Evolutionary conservation across 1,284 basidiomycete genomes (phyloP), one percentile per base, ranked within the genome.

Genomic region (Anthracocystis panici-leucophaei): DNA sequence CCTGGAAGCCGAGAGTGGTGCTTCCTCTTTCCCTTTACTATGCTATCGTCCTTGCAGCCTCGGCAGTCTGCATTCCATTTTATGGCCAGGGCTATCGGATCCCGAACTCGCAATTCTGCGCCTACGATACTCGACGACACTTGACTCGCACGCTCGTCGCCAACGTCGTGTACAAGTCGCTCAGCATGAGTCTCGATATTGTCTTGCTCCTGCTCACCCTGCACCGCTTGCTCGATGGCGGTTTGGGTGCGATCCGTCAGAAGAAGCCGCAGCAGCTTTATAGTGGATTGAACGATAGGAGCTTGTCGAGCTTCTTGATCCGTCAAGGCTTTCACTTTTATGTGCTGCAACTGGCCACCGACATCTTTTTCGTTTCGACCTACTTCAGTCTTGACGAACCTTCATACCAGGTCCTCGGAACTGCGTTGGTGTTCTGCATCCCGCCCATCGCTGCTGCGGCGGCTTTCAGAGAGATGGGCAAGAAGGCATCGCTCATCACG

Each of bases 301-400:
- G 56, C 25, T 46, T 77, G 8, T 69, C 75, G 2, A 51, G 52
- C 52, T 70, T 70, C 57, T 44, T 77, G 5, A 42, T 74, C 27
- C 65, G 70, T 11, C 75, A 77, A 58, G 66, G 75, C 11, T 57
- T 72, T 46, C 68, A 66, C 25, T 75, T 75, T 49, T 78, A 68
- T 56, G 53, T 55, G 7, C 48, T 76, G 6, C 55, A 62, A 25
- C 23, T 66, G 20, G 23, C 25, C 18, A 61, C 66, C 53, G 73
- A 75, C 40, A 57, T 78, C 40, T 57, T 72, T 23, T 70, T 66
- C 58, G 38, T 77, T 27, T 38, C 58, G 8, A 60, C 66, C 33
- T 77, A 66, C 60, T 73, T 63, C 40, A 44, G 31, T n/a, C 16
- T 62, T n/a, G 38, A 10, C 23, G 48, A 66, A 16, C 20, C 54